Percentiles rank a stretch among this genome's conserved stretches.
These are phyloP conservation scores for Pythium coloratum DNA, from an alignment of 352 stramenopile species.

Conservation along the genomic window DNA sequence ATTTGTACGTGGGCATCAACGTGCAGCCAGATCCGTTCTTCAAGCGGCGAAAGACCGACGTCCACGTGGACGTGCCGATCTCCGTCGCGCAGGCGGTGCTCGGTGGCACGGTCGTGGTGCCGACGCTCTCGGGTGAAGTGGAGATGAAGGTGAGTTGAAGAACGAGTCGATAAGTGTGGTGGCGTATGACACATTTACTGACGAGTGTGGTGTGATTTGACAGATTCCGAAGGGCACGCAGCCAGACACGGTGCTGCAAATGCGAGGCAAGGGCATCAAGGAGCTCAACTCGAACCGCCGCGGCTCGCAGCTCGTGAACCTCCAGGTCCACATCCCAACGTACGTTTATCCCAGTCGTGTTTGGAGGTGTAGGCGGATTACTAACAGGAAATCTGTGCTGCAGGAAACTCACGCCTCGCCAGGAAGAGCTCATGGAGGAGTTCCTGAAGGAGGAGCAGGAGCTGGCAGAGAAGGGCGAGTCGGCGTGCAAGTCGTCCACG, in stretches of 20 bases:
- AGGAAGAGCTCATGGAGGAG: slow-evolving; percentile 96
- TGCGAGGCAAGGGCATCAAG: slow-evolving; percentile 96
- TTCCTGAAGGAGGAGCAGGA: slow-evolving; percentile 91
- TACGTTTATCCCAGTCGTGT: slow-evolving; percentile 29
- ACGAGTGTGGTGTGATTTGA: slow-evolving; percentile 1
- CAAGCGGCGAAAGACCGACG: slow-evolving; percentile 93
- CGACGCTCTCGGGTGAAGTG: slow-evolving; percentile 96
- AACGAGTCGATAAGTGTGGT: background rate
- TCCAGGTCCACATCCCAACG: slow-evolving; percentile 96
- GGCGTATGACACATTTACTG: background rate
- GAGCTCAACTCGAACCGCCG: slow-evolving; percentile 90
- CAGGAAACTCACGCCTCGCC: slow-evolving; percentile 89
- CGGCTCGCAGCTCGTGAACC: slow-evolving; percentile 96
- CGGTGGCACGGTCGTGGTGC: slow-evolving; percentile 93
- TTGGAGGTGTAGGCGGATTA: background rate
- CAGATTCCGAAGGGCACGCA: slow-evolving; percentile 93
- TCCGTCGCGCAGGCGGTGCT: slow-evolving; percentile 92
- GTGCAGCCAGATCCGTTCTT: slow-evolving; percentile 96
- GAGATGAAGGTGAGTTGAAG: slow-evolving; percentile 91
- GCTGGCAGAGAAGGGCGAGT: slow-evolving; percentile 65
- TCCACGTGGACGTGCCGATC: slow-evolving; percentile 94
- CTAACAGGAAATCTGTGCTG: background rate
- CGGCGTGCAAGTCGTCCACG: slow-evolving; percentile 79
- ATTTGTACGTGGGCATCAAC: slow-evolving; percentile 94
- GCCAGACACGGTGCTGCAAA: slow-evolving; percentile 94